Evolutionary conservation across 371 early-diverging fungal species (phyloP), one percentile per base, ranked within the genome.

Genomic region (Mucor lusitanicus): DNA sequence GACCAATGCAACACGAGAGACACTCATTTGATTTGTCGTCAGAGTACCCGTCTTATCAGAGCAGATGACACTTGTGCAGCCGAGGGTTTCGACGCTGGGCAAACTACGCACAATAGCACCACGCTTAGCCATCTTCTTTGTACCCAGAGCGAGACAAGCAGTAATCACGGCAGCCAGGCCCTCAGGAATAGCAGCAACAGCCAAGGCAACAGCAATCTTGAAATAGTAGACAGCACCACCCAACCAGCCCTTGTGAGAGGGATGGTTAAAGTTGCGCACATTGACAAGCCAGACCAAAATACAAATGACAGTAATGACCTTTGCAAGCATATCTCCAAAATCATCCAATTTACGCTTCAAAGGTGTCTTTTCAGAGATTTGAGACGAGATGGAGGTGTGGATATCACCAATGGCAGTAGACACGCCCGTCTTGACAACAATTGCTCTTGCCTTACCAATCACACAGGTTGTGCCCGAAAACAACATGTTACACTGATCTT

Each of bases 151-250:
- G 61, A 99, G 86, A 75, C 97, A 97, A 44, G 97, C 96, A 27
- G 99, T 97, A 65, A 99, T 98, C 61, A 98, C 95, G 55, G 97
- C 97, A 17, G 97, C 94, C 40, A 99, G 80, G 61, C 99, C 99
- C 87, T 99, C 99, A 60, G 99, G 99, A 70, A 99, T 98, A 58
- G 98, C 99, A 55, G 99, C 98, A n/a, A 99, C 99, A 53, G 99
- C 99, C 66, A 99, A 82, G 9, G 99, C 97, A 60, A 99, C 98
- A 33, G 98, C 98, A 61, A 98, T 98, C 86, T 98, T 98, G 82
- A 95, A 96, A 75, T 95, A 95, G 77, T 95, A 94, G 21, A 96
- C 85, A 30, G 95, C 94, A 69, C 95, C 95, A 67, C 92, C 89
- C 59, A 97, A 72, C 94, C 94, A 95, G 21, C 96, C 97, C 54